These are phyloP conservation scores for Entomortierella parvispora DNA, from an alignment of 192 early-diverging fungal genomes.

Conservation along the genomic window DNA sequence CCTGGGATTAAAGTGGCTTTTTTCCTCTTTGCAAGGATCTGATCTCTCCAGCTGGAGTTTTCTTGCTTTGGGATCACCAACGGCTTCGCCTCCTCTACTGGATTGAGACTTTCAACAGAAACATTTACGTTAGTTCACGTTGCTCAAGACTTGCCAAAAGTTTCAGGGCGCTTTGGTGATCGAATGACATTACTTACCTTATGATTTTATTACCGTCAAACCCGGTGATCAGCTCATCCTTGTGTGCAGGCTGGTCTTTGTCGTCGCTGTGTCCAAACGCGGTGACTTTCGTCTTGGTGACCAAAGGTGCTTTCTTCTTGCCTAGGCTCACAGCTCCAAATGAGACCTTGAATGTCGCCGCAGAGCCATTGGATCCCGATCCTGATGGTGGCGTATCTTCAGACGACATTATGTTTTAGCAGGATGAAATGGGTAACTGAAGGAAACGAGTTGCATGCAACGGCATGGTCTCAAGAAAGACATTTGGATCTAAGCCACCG, in stretches of 20 bases:
- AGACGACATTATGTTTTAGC: constrained; percentile 13
- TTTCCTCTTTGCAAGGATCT: constrained; percentile 48
- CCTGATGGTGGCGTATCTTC: constrained; percentile 10
- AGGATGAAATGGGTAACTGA: neutral
- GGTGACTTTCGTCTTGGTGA: constrained; percentile 1
- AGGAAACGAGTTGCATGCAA: neutral
- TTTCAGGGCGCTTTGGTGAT: too few species aligned
- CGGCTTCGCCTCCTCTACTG: constrained; percentile 42
- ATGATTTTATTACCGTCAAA: constrained; percentile 60
- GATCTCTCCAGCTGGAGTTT: constrained; percentile 57
- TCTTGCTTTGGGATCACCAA: constrained; percentile 56
- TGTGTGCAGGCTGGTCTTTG: constrained; percentile 27
- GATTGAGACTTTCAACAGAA: constrained; percentile 34
- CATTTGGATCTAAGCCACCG: neutral
- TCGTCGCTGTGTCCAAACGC: constrained; percentile 57
- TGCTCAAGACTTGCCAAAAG: too few species aligned
- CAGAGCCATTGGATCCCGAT: neutral
- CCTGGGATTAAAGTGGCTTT: constrained; percentile 42
- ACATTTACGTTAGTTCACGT: too few species aligned
- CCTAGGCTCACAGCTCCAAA: constrained; percentile 18
- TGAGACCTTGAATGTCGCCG: constrained; percentile 31
- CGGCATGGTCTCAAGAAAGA: neutral
- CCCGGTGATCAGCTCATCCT: constrained; percentile 55
- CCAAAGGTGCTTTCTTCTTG: constrained; percentile 18
- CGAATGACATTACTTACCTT: constrained; percentile 39